Base-by-base conservation (phyloP, 805 yeast genomes). In the Metschnikowia kunwiensis region DNA sequence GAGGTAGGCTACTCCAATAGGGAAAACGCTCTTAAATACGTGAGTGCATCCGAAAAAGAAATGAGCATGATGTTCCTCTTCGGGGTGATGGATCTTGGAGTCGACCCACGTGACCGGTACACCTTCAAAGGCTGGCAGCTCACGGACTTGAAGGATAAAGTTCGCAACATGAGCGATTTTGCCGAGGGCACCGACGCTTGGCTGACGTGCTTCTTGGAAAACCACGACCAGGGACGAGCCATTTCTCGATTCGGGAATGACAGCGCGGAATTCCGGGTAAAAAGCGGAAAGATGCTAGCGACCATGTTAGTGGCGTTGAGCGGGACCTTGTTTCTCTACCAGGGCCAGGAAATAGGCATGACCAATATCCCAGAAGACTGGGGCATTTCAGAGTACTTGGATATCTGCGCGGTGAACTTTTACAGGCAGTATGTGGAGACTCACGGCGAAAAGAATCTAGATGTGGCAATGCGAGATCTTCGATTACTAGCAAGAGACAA, bases 311-410 rank as follows among this genome's bases (percentile, higher is more conserved):
- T 63, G 8, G 50, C 77, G 10, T 61, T 74, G 43, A 68, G 75
- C 18, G 81, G 82, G 33, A 75, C 81, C 8, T 54, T 74, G 34
- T 77, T 64, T 55, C 57, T 77, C 24, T 77, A 75, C 55, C 81
- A 77, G 55, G 82, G 82, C 34, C 82, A 77, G 54, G 82, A 77
- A 49, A 58, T 77, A 41, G 82, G 78, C 24, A 71, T 70, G 72
- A 65, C 67, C 35, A 77, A 77, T 50, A 54, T 74, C 20, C 65
- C 74, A 12, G 50, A 58, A 35, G 49, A 53, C 26, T 75, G 78
- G 78, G 60, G 63, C 12, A 57, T 75, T 32, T 60, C 60, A 12
- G 75, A 74, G 48, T 77, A 75, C 55, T 55, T 61, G 43, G 82
- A 77, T 48, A 66, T 77, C 41, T 68, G 70, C 43, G 58, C 73